Conservation (phyloP, 805 yeast genomes). For the Kregervanrija pseudodelftensis region DNA sequence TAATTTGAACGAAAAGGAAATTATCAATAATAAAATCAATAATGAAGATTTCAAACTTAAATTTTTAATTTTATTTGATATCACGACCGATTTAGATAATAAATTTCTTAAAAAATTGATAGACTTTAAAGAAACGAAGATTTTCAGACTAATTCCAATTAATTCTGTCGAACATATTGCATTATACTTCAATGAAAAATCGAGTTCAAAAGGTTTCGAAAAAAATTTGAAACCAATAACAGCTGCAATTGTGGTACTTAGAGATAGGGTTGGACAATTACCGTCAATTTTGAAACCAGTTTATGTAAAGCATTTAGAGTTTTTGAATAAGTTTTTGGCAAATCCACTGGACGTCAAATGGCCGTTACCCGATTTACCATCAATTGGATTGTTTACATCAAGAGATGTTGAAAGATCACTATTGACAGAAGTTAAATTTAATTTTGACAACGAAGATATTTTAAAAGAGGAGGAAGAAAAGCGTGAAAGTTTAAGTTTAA, state of each 20-base stretch:
- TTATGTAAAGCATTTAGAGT: slow-evolving; percentile 57
- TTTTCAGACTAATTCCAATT: slow-evolving; percentile 65
- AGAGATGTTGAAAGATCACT: slow-evolving; percentile 75
- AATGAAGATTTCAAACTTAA: slow-evolving; percentile 12
- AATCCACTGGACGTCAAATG: slow-evolving; percentile 37
- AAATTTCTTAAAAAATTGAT: slow-evolving; percentile 9
- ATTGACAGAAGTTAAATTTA: slow-evolving; percentile 66
- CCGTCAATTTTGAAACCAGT: slow-evolving; percentile 77
- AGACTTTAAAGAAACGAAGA: slow-evolving; percentile 21
- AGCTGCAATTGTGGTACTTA: slow-evolving; percentile 73
- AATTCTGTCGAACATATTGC: slow-evolving; percentile 82
- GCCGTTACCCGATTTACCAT: slow-evolving; percentile 74
- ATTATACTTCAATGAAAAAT: slow-evolving; percentile 34
- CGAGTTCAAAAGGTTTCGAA: slow-evolving; percentile 17
- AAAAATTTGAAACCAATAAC: slow-evolving; percentile 56
- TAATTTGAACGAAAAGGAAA: slow-evolving; percentile 16
- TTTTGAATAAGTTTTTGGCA: slow-evolving; percentile 52
- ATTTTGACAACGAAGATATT: slow-evolving; percentile 43
- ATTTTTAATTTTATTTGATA: slow-evolving; percentile 27
- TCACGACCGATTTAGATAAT: slow-evolving; percentile 22
- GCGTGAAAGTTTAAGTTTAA: slow-evolving; percentile 8
- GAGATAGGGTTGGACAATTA: slow-evolving; percentile 75
- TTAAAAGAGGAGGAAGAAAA: slow-evolving; percentile 26
- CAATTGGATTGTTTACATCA: slow-evolving; percentile 55
- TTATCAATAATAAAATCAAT: slow-evolving; percentile 2